Base-by-base conservation (phyloP, 2,329 filamentous ascomycete genomes). In the Diaporthe nobilis region DNA sequence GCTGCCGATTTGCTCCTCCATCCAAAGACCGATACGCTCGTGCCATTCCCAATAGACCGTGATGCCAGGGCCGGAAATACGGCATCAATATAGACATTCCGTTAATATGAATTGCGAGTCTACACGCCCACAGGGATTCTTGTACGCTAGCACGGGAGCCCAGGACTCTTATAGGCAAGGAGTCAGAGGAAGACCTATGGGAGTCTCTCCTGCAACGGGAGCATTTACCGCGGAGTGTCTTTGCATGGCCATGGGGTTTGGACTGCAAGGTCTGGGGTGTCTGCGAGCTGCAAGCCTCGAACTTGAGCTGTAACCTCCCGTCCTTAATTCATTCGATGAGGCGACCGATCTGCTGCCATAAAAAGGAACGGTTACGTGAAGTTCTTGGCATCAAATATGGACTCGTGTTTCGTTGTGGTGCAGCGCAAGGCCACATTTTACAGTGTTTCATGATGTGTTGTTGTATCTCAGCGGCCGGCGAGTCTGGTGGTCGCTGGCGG, bases 181-280 rank as follows among this genome's bases (percentile, higher is more conserved):
- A 44, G 42, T 31, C 28, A 20, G 51, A 10, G 28, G 34, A 6
- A 70, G 65, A 15, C 34, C 47, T 53, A 31, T 28, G 49, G 49
- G 34, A 44, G 34, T 55, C 39, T 22, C 58, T 63, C 60, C 58
- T 34, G 49, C 47, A 53, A 47, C 61, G 71, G 47, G 70, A 61
- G 55, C 70, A 37, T 51, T 65, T 39, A 20, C 53, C 37, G 34
- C 39, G 25, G 17, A 44, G 25, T 34, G 44, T 34, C 20, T 31
- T 34, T 55, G 34, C 31, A 53, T 39, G 65, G 65, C 49, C 65
- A 53, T 20, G 65, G 61, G 61, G 42, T 49, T 31, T 49, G 22
- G n/a, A 31, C 34, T 25, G 65, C 65, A 70, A 70, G 65, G 65
- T 70, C 65, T 70, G 65, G 49, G 49, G 65, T 70, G 22, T 13